A percentile compares a stretch with the other conserved stretches of the same genome.
Evolutionary conservation across 2,329 filamentous ascomycete genomes (phyloP).

Genomic region (Catunica adiposa): DNA sequence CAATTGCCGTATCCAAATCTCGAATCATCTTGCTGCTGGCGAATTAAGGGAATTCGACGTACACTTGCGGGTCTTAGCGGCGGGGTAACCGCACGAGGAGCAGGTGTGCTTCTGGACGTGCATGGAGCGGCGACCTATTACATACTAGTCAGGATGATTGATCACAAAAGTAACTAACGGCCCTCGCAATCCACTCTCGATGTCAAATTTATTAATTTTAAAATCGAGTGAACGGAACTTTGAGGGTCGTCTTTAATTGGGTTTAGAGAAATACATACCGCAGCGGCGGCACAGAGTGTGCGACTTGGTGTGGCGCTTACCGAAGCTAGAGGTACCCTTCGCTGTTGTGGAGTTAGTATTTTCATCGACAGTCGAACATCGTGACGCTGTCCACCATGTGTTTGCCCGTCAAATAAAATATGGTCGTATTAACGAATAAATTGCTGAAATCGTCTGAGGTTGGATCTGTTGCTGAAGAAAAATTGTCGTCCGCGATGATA

Average conservation of each 20-base stretch:
- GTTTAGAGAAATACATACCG: slow-evolving; percentile 53
- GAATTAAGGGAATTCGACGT: slow-evolving; percentile 34
- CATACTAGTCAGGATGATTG: slow-evolving; percentile 1
- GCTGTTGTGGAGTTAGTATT: slow-evolving; percentile 23
- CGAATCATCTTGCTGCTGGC: not conserved
- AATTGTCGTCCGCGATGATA: not conserved
- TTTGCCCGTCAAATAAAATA: slow-evolving; percentile 16
- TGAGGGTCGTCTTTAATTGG: not conserved
- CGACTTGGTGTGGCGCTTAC: slow-evolving; percentile 84
- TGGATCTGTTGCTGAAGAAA: too few relatives aligned
- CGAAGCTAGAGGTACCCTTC: slow-evolving; percentile 42
- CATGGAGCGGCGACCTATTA: slow-evolving; percentile 76
- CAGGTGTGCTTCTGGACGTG: slow-evolving; percentile 99
- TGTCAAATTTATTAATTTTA: not conserved
- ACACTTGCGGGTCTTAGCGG: slow-evolving; percentile 98
- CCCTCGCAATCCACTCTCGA: too few relatives aligned
- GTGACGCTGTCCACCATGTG: slow-evolving; percentile 10
- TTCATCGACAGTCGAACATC: slow-evolving; percentile 9
- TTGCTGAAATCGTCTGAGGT: too few relatives aligned
- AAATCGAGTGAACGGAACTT: not conserved
- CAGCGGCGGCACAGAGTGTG: slow-evolving; percentile 97
- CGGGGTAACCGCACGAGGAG: slow-evolving; percentile 85
- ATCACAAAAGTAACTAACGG: too few relatives aligned
- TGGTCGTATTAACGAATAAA: slow-evolving; percentile 13
- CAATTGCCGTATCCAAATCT: not conserved